These are phyloP conservation scores for Nannochloris sp. DNA, from an alignment of 139 green algal genomes.

Conservation along the genomic window DNA sequence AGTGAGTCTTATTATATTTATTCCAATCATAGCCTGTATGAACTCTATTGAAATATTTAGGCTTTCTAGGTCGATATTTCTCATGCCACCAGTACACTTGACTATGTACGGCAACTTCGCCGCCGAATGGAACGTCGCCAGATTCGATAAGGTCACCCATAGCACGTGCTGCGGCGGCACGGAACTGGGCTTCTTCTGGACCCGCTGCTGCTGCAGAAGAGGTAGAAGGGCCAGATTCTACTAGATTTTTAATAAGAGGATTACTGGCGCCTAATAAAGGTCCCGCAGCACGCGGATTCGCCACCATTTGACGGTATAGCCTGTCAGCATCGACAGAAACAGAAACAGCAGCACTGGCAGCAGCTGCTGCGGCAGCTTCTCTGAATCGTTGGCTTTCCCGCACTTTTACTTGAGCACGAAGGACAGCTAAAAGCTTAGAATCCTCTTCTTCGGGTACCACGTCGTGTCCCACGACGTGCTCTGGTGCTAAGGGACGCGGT, in stretches of 20 bases:
- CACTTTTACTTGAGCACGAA: conserved; percentile 48
- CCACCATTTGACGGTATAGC: conserved; percentile 34
- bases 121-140: conserved; percentile 63
- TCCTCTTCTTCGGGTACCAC: conserved; percentile 76
- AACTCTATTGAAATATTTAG: conserved; percentile 99
- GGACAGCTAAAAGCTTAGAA: conserved; percentile 39
- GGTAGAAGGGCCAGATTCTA: conserved; percentile 1
- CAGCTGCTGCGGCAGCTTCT: conserved; percentile 21
- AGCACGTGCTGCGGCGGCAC: conserved; percentile 15
- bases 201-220: conserved; percentile 1
- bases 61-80: conserved; percentile 93
- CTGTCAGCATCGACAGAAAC: conserved; percentile 21
- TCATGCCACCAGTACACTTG: conserved; percentile 98
- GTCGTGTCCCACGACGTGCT: conserved; percentile 36
- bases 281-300: neutral
- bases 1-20: conserved; percentile 99
- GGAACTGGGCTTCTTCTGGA: conserved; percentile 17
- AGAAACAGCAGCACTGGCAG: conserved; percentile 4
- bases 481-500: conserved; percentile 45
- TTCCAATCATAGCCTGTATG: conserved; percentile 98
- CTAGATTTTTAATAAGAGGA: conserved; percentile 28
- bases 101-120: conserved; percentile 59
- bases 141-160: conserved; percentile 51
- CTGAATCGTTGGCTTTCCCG: conserved; percentile 18
- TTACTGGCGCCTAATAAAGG: conserved; percentile 5